A percentile compares a stretch with the other conserved stretches of the same genome.
phyloP scores from a whole-genome alignment of 495 filamentous ascomycete species.

The Hyaloscypha bicolor region DNA sequence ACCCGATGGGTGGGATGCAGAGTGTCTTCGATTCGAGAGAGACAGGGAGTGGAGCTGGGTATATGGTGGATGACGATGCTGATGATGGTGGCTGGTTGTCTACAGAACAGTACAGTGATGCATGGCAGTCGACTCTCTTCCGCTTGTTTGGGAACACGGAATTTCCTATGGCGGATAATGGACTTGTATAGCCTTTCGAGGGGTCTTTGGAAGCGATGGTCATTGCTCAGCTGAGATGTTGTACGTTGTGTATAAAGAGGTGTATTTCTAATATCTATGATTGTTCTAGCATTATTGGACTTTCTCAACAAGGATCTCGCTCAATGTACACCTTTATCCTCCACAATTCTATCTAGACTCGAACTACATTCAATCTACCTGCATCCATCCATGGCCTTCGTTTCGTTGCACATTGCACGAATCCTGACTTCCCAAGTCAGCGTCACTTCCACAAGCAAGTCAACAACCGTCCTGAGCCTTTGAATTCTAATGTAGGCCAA shows the following conservation, averaged over 20 bases:
- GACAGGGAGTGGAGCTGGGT: background rate
- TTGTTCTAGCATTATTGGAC: too few relatives aligned
- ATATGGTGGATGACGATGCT: background rate
- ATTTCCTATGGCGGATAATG: conserved; percentile 19
- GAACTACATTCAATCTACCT: too few relatives aligned
- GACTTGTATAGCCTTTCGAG: background rate
- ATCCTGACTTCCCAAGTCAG: too few relatives aligned
- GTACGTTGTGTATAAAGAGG: background rate
- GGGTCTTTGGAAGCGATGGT: background rate
- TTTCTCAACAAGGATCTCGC: too few relatives aligned
- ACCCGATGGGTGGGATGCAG: background rate
- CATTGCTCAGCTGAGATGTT: background rate
- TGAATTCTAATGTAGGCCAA: too few relatives aligned
- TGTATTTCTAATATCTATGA: background rate
- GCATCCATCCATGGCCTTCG: too few relatives aligned
- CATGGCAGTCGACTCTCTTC: conserved; percentile 33
- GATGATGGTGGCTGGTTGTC: conserved; percentile 9
- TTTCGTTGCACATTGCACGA: too few relatives aligned
- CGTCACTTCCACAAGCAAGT: too few relatives aligned
- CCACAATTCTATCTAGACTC: too few relatives aligned
- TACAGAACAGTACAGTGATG: conserved; percentile 15
- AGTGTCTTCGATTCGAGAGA: background rate
- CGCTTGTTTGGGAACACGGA: conserved; percentile 34
- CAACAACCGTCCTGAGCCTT: too few relatives aligned
- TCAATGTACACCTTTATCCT: too few relatives aligned